Base-by-base conservation (phyloP, 352 stramenopile genomes). In the Halophytophthora batemanensis region DNA sequence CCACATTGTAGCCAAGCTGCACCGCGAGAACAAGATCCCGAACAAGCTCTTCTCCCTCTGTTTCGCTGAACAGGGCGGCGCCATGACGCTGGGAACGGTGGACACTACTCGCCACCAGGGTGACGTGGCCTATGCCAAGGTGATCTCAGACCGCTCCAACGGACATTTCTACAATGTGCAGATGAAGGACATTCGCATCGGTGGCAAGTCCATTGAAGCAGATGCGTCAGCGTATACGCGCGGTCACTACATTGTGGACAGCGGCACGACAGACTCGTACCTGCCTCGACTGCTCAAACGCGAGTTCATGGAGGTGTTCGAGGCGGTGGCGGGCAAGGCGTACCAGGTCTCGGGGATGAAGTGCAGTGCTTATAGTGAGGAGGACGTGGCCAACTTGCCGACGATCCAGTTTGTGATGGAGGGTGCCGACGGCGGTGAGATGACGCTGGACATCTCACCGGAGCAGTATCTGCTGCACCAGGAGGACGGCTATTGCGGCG, bases 221-320 rank as follows among this genome's bases (percentile, higher is more conserved):
- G 54, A 73, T 0, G 37, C 59, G 6, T 57, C 59, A n/a, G 75
- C 56, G 22, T 75, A 71, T 28, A 61, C 53, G 5, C 66, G 63
- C 29, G 80, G 80, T 0, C 73, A 85, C 43, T 90, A 81, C 44
- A 90, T 95, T 43, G 75, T 95, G 12, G 84, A 95, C 56, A 95
- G 84, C 51, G 84, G 84, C 40, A 93, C 84, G 11, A 93, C 84
- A 1, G 81, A 91, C 54, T 92, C 84, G 44, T 92, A 90, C 61
- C 56, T 95, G 13, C 78, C 82, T 4, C 72, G 51, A 28, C 62
- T 55, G 3, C 50, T 90, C 50, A 75, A 75, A 29, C 60, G 51
- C 3, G 55, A 79, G 37, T 93, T 94, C 59, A 52, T 75, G 29
- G 41, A 69, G 12, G 45, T 61, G 3, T 93, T 93, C 50, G 66